Base-by-base conservation (phyloP, 768 basidiomycete species). In the Lactifluus subvellereus region DNA sequence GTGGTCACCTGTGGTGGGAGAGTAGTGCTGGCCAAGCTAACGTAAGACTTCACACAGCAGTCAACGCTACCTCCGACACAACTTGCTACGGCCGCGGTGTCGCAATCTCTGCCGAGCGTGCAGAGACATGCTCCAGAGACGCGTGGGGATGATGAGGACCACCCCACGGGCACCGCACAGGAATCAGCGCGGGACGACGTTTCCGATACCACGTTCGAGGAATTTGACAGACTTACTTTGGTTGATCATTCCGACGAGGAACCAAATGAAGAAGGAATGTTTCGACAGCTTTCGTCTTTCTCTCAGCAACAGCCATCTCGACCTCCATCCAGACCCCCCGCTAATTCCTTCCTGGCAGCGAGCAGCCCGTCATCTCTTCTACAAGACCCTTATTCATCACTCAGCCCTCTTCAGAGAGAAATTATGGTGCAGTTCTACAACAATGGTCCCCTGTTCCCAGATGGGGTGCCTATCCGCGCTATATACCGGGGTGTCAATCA, bases 321-420 rank as follows among this genome's bases (percentile, higher is more conserved):
- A 30, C 48, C 64, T 22, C 43, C 35, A 18, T 38, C 50, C 14
- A 20, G 30, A 16, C 32, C 48, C 27, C 16, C 33, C 49, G 20
- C 11, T 1, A 16, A 47, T 45, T 32, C n/a, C 22, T 20, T 16
- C 2, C 30, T 50, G 18, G 50, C 38, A 27, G 35, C 38, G 45
- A 32, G 7, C 51, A 27, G 33, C 13, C 37, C 4, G 37, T 50
- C 58, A 6, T 50, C 59, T 54, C 59, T 60, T 33, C n/a, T 40
- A 35, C 54, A 49, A 40, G 68, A 69, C 30, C 68, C 68, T 27
- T 69, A 66, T 35, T 63, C 68, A 16, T 32, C 33, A 47, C 64
- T 68, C 30, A 62, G 40, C 40, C 20, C 59, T 27, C 18, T 68
- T 49, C 60, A 69, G 37, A 56, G 68, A 54, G 51, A 40, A 16